These are phyloP conservation scores for Aspergillus fumigatus DNA, from an alignment of 2,329 filamentous ascomycete species.

Conservation along the genomic window DNA sequence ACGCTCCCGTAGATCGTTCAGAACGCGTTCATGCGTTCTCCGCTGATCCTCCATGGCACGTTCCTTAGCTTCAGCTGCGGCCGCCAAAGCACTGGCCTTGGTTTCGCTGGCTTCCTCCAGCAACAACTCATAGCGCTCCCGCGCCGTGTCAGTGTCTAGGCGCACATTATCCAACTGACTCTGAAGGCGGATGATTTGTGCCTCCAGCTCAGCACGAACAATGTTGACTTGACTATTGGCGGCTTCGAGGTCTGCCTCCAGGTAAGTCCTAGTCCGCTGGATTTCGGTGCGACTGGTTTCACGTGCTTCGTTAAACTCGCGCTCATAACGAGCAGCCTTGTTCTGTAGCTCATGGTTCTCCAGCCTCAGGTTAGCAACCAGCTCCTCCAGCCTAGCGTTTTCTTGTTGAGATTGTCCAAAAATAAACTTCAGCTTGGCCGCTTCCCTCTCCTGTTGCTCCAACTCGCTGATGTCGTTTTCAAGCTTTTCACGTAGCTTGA, in stretches of 20 bases:
- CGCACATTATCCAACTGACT: conserved; percentile 71
- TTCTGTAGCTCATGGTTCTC: conserved; percentile 68
- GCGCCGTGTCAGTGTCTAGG: conserved; percentile 74
- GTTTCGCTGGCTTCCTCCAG: conserved; percentile 73
- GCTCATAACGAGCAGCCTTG: conserved; percentile 64
- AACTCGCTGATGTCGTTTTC: conserved; percentile 57
- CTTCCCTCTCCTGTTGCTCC: conserved; percentile 68
- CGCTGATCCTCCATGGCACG: conserved; percentile 53
- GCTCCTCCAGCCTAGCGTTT: conserved; percentile 60
- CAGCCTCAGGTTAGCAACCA: conserved; percentile 45
- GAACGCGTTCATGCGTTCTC: conserved; percentile 64
- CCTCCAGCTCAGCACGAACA: conserved; percentile 75
- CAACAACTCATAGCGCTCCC: conserved; percentile 76
- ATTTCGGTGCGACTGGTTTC: conserved; percentile 76
- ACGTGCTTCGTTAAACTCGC: conserved; percentile 78
- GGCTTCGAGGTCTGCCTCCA: conserved; percentile 77
- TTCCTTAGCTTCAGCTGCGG: conserved; percentile 51
- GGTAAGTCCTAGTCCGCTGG: conserved; percentile 69
- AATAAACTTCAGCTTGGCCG: conserved; percentile 73
- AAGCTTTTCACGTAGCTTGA: conserved; percentile 57
- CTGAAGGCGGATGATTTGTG: conserved; percentile 68
- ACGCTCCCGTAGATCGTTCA: conserved; percentile 70
- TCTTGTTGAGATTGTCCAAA: conserved; percentile 61
- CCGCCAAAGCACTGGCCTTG: conserved; percentile 56
- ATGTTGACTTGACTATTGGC: conserved; percentile 83